Percentiles rank a stretch among this genome's conserved stretches.
Evolutionary conservation across 2,329 filamentous ascomycete species (phyloP).

Genomic region (Alternaria consortialis): DNA sequence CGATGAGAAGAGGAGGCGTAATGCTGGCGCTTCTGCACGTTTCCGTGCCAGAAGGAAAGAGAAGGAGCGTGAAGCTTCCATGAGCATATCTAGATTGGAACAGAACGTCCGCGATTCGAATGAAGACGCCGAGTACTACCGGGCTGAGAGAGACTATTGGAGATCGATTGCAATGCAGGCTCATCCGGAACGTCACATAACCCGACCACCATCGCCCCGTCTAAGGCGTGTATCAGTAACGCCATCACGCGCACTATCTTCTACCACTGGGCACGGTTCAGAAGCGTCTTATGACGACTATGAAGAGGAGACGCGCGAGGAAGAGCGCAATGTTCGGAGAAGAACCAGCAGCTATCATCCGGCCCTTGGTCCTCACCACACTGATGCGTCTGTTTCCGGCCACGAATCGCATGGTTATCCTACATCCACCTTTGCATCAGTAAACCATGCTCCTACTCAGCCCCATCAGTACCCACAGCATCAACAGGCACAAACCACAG

Average conservation of each 20-base stretch:
- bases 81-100: slow-evolving; percentile 74
- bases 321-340: slow-evolving; percentile 49
- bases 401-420: slow-evolving; percentile 32
- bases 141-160: slow-evolving; percentile 75
- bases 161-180: slow-evolving; percentile 64
- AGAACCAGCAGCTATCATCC: slow-evolving; percentile 50
- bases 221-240: slow-evolving; percentile 43
- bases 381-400: slow-evolving; percentile 30
- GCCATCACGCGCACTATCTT: slow-evolving; percentile 41
- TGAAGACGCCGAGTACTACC: slow-evolving; percentile 77
- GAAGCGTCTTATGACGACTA: slow-evolving; percentile 45
- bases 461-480: slow-evolving; percentile 22
- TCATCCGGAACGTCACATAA: slow-evolving; percentile 58
- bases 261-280: slow-evolving; percentile 41
- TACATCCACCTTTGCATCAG: slow-evolving; percentile 27
- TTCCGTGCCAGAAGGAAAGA: slow-evolving; percentile 85
- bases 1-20: slow-evolving; percentile 85
- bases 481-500: slow-evolving; percentile 17
- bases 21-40: slow-evolving; percentile 84
- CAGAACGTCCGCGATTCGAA: slow-evolving; percentile 72
- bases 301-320: slow-evolving; percentile 41
- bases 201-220: slow-evolving; percentile 56
- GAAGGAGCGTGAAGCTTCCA: slow-evolving; percentile 76
- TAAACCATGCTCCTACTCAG: slow-evolving; percentile 26
- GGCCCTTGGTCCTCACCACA: slow-evolving; percentile 33